Conservation (phyloP, 345 rosid species). For the Gynandropsis gynandra region DNA sequence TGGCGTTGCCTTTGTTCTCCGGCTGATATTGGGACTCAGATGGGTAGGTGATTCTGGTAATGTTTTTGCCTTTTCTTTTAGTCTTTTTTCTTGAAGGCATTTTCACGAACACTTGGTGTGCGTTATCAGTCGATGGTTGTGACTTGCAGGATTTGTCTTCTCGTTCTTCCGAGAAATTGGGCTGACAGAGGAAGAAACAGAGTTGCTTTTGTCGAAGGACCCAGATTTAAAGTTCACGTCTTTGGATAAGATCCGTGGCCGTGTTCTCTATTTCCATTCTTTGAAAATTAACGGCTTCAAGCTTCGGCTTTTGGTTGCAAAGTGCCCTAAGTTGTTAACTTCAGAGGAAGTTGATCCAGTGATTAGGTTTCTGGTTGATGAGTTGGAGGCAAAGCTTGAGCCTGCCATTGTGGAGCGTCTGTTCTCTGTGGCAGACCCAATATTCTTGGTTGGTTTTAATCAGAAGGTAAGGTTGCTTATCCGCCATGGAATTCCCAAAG, state of each 20-base stretch:
- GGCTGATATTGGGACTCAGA: too few species aligned
- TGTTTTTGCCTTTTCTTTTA: neutral
- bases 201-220: conserved; percentile 31
- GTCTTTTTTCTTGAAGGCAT: conserved; percentile 24
- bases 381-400: conserved; percentile 43
- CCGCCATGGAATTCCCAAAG: conserved; percentile 40
- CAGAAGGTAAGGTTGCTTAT: conserved; percentile 46
- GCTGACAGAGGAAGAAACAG: conserved; percentile 34
- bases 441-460: conserved; percentile 46
- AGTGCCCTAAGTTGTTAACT: conserved; percentile 40
- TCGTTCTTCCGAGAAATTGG: conserved; percentile 39
- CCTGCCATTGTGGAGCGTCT: conserved; percentile 46
- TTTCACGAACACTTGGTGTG: conserved; percentile 21
- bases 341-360: conserved; percentile 43
- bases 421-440: conserved; percentile 33
- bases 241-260: conserved; percentile 32
- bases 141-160: conserved; percentile 35
- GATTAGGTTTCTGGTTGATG: conserved; percentile 35
- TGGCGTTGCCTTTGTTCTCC: too few species aligned
- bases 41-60: neutral
- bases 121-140: neutral
- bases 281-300: conserved; percentile 40
- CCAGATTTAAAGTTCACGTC: conserved; percentile 31
- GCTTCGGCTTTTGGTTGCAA: conserved; percentile 43
- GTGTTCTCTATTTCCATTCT: conserved; percentile 40